phyloP scores from a whole-genome alignment of 176 grass and related monocot species.

The Microstegium vimineum region DNA sequence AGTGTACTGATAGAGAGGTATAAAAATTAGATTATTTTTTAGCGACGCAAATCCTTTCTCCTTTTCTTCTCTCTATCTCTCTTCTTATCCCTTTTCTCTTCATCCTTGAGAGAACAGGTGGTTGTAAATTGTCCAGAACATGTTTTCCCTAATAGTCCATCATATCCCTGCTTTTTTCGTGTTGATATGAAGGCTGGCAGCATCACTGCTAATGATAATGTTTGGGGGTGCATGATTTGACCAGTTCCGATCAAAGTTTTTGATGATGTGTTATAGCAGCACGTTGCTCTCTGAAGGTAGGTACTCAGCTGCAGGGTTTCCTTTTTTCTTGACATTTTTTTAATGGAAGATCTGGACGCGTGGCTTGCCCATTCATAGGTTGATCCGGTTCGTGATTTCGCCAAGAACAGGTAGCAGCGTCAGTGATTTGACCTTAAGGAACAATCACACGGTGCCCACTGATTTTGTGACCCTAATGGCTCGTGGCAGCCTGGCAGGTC shows the following conservation, averaged over 20 bases:
- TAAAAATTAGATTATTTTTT: constrained; percentile 56
- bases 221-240: constrained; percentile 7
- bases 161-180: constrained; percentile 22
- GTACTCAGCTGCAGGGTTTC: neutral
- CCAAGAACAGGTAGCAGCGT: neutral
- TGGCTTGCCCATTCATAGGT: neutral
- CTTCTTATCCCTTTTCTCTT: constrained; percentile 39
- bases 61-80: neutral
- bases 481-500: neutral
- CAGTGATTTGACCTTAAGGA: constrained; percentile 2
- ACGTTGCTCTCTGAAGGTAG: constrained; percentile 19
- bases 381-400: neutral
- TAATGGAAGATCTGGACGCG: neutral
- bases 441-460: neutral
- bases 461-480: constrained; percentile 4
- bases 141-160: constrained; percentile 34
- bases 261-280: neutral
- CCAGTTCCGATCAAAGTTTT: constrained; percentile 11
- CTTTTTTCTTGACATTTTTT: neutral
- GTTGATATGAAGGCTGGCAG: constrained; percentile 19
- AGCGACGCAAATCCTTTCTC: constrained; percentile 7
- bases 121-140: constrained; percentile 66
- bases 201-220: constrained; percentile 13
- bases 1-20: constrained; percentile 60
- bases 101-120: constrained; percentile 36